A percentile compares a stretch with the other conserved stretches of the same genome.
These are phyloP conservation scores for Acaromyces ingoldii DNA, from an alignment of 1,284 basidiomycete genomes.

Conservation along the genomic window DNA sequence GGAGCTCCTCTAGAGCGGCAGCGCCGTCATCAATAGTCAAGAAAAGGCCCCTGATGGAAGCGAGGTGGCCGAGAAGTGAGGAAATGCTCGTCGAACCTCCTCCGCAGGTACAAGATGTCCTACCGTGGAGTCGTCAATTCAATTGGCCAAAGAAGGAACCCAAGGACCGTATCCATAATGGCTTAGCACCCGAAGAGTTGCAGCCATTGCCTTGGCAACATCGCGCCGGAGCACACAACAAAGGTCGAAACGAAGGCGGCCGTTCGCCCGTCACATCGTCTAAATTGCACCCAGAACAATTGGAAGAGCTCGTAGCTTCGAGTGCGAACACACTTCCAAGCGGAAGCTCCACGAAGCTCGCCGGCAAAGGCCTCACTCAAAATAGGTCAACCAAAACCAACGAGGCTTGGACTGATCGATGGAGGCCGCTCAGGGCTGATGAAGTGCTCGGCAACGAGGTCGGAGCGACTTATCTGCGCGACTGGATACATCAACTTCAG, in stretches of 20 bases:
- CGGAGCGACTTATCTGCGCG: slow-evolving; percentile 18
- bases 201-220: neutral
- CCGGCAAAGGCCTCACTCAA: neutral
- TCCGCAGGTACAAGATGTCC: neutral
- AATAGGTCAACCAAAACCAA: neutral
- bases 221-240: neutral
- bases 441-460: slow-evolving; percentile 23
- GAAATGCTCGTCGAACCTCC: neutral
- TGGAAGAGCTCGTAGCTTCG: neutral
- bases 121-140: neutral
- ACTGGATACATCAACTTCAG: slow-evolving; percentile 31
- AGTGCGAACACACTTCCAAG: neutral
- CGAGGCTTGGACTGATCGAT: slow-evolving; percentile 22
- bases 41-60: neutral
- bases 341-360: neutral
- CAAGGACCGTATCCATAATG: neutral
- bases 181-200: neutral
- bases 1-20: no score
- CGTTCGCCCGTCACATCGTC: neutral
- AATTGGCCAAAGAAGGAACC: neutral
- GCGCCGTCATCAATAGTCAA: no score
- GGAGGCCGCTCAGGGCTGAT: slow-evolving; percentile 14
- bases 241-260: neutral
- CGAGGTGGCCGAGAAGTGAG: neutral
- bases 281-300: no score